phyloP scores from a whole-genome alignment of 2,329 filamentous ascomycete genomes.

The Diplodia mutila region DNA sequence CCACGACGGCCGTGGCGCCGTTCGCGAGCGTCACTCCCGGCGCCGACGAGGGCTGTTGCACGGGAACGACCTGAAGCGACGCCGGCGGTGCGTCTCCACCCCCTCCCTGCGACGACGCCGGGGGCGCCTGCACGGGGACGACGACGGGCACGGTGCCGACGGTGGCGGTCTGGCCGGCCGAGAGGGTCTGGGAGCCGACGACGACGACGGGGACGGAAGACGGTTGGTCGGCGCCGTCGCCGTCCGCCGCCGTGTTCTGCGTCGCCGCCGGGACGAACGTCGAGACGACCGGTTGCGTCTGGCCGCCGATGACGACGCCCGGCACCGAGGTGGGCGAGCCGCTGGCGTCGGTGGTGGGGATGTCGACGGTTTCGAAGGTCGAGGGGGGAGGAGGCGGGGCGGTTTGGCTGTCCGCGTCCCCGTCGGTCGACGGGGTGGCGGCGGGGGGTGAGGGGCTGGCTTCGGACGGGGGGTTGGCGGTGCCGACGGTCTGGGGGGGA shows the following conservation, averaged over 20 bases:
- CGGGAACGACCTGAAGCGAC: neutral
- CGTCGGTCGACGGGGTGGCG: neutral
- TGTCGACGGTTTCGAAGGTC: neutral
- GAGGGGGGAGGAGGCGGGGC: neutral
- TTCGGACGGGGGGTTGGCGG: neutral
- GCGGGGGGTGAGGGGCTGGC: neutral
- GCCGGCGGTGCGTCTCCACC: neutral
- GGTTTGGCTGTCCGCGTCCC: neutral
- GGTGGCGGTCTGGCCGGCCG: slow-evolving; percentile 9
- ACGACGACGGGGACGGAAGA: neutral
- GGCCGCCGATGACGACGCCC: neutral
- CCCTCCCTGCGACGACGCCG: no score
- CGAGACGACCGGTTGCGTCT: neutral
- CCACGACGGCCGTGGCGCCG: neutral
- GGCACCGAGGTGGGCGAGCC: neutral
- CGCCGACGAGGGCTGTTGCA: neutral
- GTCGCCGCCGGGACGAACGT: neutral
- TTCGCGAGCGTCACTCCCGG: neutral
- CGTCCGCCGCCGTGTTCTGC: neutral
- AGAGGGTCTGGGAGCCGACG: neutral
- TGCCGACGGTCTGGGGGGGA: neutral
- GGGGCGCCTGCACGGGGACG: neutral
- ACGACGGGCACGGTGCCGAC: neutral
- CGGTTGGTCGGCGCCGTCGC: neutral
- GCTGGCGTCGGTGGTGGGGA: neutral